Evolutionary conservation across 75 land plant genomes (phyloP), one percentile per base, ranked within the genome.

Genomic region (Isoetes taiwanensis): DNA sequence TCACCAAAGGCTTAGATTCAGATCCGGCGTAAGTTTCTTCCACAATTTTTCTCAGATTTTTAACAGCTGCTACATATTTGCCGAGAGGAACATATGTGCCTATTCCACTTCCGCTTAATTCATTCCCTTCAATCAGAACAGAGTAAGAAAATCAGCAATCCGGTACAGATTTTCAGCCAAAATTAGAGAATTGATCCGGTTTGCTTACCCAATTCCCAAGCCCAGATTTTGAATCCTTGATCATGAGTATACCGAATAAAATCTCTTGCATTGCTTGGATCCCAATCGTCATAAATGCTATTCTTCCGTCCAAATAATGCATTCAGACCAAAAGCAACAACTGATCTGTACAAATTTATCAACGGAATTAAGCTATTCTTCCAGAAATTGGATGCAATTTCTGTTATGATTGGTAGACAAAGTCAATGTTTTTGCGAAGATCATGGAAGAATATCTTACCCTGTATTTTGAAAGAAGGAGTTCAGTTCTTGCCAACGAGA

Each of bases 201-300:
- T n/a, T n/a, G n/a, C n/a, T n/a, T n/a, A n/a, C n/a, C 96, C 59
- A 80, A 77, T 71, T 90, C 96, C 96, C 93, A 90, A 16, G 96
- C 90, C 39, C 75, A 65, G 26, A 90, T 74, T 20, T 43, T 63
- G 56, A 75, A 85, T 52, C 84, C 84, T 33, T 78, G 85, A 28
- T 67, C 63, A 28, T 76, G 75, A 24, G 87, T 82, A 52, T 79
- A 86, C 23, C 73, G 73, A 30, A 90, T 86, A n/a, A 90, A 41
- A 56, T 67, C 64, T 25, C 53, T 70, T 54, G 93, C 91, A 75
- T 86, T 90, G 2, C 70, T 21, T n/a, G 65, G 69, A 54, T 83
- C 59, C 93, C 93, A 91, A 57, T n/a, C n/a, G n/a, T n/a, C n/a
- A n/a, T n/a, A n/a, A n/a, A n/a, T n/a, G n/a, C n/a, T n/a, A n/a